Percentiles rank a stretch among this genome's conserved stretches.
These are phyloP conservation scores for Voacanga thouarsii DNA, from an alignment of 257 asterid species.

Conservation along the genomic window DNA sequence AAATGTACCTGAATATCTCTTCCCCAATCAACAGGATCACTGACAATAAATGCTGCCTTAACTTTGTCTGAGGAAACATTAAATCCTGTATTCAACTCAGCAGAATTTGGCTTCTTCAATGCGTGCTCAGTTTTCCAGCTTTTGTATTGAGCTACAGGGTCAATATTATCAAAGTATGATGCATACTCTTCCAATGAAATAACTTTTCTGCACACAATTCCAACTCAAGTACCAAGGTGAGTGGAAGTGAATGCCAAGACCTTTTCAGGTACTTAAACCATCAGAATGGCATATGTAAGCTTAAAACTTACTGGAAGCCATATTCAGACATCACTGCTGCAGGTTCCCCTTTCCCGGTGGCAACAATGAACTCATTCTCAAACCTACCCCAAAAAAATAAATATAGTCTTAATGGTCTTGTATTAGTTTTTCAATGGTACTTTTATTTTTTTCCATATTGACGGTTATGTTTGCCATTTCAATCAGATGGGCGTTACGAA, in stretches of 20 bases:
- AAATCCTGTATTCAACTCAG: conserved; percentile 20
- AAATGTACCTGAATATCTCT: conserved; percentile 56
- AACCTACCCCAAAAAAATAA: conserved; percentile 26
- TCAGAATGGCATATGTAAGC: background rate
- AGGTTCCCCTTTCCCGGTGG: conserved; percentile 74
- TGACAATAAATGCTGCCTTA: conserved; percentile 52
- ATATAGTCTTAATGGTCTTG: background rate
- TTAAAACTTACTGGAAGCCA: conserved; percentile 49
- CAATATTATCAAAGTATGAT: conserved; percentile 46
- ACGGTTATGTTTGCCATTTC: background rate
- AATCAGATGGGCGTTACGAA: background rate
- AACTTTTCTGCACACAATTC: conserved; percentile 42
- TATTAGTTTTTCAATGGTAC: background rate
- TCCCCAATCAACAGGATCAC: conserved; percentile 79
- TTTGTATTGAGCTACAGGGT: conserved; percentile 65
- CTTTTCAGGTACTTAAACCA: background rate
- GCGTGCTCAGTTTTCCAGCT: conserved; percentile 38
- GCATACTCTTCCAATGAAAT: conserved; percentile 57
- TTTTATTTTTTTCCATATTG: background rate
- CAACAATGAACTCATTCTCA: conserved; percentile 55
- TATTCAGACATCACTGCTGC: conserved; percentile 59
- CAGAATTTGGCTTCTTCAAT: conserved; percentile 21
- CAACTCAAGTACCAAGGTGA: conserved; percentile 5
- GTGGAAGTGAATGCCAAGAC: background rate
- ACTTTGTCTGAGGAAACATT: conserved; percentile 28